phyloP scores from a whole-genome alignment of 352 stramenopile species.

The Phytophthora sp. region DNA sequence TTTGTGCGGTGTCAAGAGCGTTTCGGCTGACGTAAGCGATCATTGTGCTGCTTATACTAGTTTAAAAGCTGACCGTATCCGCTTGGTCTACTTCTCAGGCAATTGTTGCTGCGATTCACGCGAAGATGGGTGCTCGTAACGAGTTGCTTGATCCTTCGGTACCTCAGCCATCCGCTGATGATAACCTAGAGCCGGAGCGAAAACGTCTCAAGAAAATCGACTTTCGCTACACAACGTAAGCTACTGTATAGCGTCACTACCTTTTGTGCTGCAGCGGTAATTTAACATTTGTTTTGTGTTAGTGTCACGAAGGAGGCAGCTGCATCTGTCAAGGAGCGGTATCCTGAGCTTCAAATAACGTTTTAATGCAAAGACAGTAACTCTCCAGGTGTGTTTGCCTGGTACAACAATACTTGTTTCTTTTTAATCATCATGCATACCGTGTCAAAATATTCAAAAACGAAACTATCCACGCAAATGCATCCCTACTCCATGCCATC shows the following conservation, averaged over 20 bases:
- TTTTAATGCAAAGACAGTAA: slow-evolving; percentile 29
- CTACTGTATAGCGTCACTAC: no score
- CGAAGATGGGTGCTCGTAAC: slow-evolving; percentile 72
- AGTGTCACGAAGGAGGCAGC: slow-evolving; percentile 88
- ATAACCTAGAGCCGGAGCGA: slow-evolving; percentile 66
- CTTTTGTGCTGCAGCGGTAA: no score
- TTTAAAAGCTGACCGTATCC: no score
- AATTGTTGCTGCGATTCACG: slow-evolving; percentile 77
- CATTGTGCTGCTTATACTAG: neutral
- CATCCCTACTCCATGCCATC: slow-evolving; percentile 53
- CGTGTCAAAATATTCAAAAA: no score
- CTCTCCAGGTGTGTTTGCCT: neutral
- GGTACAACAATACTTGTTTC: slow-evolving; percentile 7
- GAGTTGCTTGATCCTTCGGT: slow-evolving; percentile 35
- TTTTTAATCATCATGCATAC: neutral
- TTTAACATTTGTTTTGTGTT: neutral
- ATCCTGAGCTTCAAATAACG: slow-evolving; percentile 49
- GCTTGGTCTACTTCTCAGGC: slow-evolving; percentile 41
- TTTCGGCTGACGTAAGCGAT: slow-evolving; percentile 73
- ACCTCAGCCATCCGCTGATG: slow-evolving; percentile 26
- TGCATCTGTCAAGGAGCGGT: slow-evolving; percentile 73
- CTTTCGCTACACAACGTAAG: slow-evolving; percentile 90
- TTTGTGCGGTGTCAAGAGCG: slow-evolving; percentile 86
- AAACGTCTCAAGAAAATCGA: slow-evolving; percentile 91
- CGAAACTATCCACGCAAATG: neutral